phyloP scores from a whole-genome alignment of 371 early-diverging fungal species.

The Mucor lusitanicus region DNA sequence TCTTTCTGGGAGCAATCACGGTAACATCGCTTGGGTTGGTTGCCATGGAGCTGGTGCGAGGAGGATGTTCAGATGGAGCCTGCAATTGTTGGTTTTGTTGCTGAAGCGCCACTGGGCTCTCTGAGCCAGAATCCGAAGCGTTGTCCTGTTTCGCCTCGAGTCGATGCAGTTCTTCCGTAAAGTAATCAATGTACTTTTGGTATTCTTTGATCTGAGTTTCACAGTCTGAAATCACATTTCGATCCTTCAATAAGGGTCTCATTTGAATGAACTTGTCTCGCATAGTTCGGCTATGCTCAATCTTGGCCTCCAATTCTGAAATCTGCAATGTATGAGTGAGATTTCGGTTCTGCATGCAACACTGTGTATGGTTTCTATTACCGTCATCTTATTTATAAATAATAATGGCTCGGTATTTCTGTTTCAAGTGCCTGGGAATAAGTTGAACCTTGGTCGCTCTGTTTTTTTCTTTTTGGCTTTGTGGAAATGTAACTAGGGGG shows the following conservation, averaged over 20 bases:
- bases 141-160: conserved; percentile 46
- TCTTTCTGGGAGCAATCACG: conserved; percentile 3
- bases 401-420: background rate
- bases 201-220: conserved; percentile 79
- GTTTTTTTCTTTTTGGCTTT: background rate
- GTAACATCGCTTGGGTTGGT: conserved; percentile 1
- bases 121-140: conserved; percentile 25
- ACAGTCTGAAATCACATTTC: conserved; percentile 72
- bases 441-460: background rate
- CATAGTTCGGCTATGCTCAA: conserved; percentile 69
- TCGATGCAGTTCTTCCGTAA: conserved; percentile 70
- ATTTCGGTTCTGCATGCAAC: background rate
- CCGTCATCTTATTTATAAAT: conserved; percentile 17
- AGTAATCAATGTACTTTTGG: conserved; percentile 80
- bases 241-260: conserved; percentile 69
- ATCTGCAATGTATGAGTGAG: conserved; percentile 32
- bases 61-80: conserved; percentile 18
- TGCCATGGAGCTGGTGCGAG: conserved; percentile 29
- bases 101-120: background rate
- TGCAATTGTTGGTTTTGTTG: background rate
- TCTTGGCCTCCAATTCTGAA: conserved; percentile 52
- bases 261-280: conserved; percentile 72
- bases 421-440: conserved; percentile 16
- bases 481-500: background rate
- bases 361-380: conserved; percentile 5